Evolutionary conservation across 2,329 filamentous ascomycete species (phyloP), one percentile per base, ranked within the genome.

Genomic region (Colletotrichum sojae): DNA sequence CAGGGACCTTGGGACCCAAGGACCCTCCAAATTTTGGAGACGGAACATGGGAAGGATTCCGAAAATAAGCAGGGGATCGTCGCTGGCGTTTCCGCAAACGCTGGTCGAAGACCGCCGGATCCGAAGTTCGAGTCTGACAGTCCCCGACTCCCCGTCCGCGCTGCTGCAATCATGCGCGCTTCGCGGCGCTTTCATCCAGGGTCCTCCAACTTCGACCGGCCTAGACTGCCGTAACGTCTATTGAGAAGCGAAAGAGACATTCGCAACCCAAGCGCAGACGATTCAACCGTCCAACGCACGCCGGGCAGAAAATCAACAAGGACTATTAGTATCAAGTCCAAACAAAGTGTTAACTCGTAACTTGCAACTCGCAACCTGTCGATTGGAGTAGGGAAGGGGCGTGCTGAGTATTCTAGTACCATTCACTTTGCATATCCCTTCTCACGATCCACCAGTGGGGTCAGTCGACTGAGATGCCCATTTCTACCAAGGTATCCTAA

Each of bases 71-170:
- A 51, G 61, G 43, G 36, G 61, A 60, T 69, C 61, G 22, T 31
- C 55, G 39, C 46, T 46, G 61, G 18, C 55, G 54, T 66, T 66
- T 49, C 61, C 54, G 62, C 65, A 46, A 59, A n/a, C 40, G 58
- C 31, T 46, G 22, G 40, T 22, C 36, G 13, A 40, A 20, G 18
- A 27, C 66, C 62, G 36, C 66, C 66, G 62, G 62, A 69, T 65
- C 66, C 66, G 55, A 69, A 25, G 46, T 27, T 22, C 16, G 13
- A 58, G 51, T 36, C 31, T 36, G 31, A 10, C 10, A 36, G 31
- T 36, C 31, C 31, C 20, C 13, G 9, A n/a, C 16, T 16, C 48
- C 53, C 53, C 48, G 22, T 56, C 25, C 46, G 51, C 27, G 13
- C 59, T 18, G 51, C 22, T 55, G 51, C 43, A n/a, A 12, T 46